phyloP scores from a whole-genome alignment of 1,284 basidiomycete species.

The Fomitopsis pinicola region DNA sequence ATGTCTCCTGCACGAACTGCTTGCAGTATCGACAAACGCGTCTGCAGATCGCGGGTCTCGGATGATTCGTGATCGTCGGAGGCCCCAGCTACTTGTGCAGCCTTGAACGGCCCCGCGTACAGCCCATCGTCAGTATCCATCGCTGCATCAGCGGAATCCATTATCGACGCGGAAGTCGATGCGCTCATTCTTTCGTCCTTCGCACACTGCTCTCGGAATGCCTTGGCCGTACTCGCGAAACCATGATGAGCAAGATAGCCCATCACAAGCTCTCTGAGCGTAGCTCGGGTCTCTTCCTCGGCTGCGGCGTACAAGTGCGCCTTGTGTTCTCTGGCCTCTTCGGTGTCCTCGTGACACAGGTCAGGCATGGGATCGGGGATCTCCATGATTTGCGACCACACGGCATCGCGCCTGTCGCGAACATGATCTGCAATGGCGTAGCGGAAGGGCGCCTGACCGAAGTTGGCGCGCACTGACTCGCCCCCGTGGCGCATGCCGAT shows the following conservation, averaged over 20 bases:
- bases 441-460: slow-evolving; percentile 79
- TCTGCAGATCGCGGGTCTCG: slow-evolving; percentile 45
- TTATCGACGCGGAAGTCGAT: neutral
- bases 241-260: slow-evolving; percentile 81
- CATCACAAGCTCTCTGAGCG: slow-evolving; percentile 67
- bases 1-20: slow-evolving; percentile 68
- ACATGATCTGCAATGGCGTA: slow-evolving; percentile 87
- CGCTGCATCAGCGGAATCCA: slow-evolving; percentile 40
- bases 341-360: slow-evolving; percentile 12
- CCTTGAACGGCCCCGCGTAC: slow-evolving; percentile 7
- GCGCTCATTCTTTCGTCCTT: neutral
- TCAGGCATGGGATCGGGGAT: slow-evolving; percentile 33
- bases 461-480: slow-evolving; percentile 79
- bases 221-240: slow-evolving; percentile 62
- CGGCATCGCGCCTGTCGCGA: slow-evolving; percentile 54
- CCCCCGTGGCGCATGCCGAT: slow-evolving; percentile 77
- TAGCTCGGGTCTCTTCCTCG: slow-evolving; percentile 31
- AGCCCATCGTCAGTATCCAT: slow-evolving; percentile 23
- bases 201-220: slow-evolving; percentile 45
- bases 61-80: slow-evolving; percentile 20
- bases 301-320: slow-evolving; percentile 5
- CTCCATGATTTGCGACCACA: slow-evolving; percentile 61
- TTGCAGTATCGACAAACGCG: slow-evolving; percentile 66
- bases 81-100: slow-evolving; percentile 1
- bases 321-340: slow-evolving; percentile 17